Conservation (phyloP, 2,329 filamentous ascomycete species). For the Chaetomiaceae sp. region DNA sequence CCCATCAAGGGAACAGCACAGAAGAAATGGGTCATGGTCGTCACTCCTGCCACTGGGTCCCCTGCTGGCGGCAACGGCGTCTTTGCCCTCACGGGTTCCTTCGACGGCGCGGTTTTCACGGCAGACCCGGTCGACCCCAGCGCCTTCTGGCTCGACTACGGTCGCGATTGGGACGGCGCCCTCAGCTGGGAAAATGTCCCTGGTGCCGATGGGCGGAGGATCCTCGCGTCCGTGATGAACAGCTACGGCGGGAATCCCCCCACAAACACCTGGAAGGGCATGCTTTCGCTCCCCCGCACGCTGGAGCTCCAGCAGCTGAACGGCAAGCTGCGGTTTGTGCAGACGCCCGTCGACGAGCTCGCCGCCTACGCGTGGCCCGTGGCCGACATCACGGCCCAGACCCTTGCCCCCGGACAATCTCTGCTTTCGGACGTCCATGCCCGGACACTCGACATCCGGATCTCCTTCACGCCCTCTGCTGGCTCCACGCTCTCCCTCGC, state of each 20-base stretch:
- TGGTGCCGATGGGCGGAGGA: neutral
- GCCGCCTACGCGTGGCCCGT: neutral
- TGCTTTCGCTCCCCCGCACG: slow-evolving; percentile 4
- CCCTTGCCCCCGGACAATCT: neutral
- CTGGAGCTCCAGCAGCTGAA: neutral
- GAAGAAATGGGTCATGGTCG: slow-evolving; percentile 6
- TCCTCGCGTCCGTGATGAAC: slow-evolving; percentile 7
- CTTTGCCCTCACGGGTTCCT: slow-evolving; percentile 1
- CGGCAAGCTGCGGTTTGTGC: neutral
- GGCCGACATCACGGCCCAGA: neutral
- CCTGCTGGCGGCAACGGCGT: slow-evolving; percentile 4
- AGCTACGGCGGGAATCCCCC: slow-evolving; percentile 1
- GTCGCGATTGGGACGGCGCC: slow-evolving; percentile 3
- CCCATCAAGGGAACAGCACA: neutral
- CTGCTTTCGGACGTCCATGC: neutral
- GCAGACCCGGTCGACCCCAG: slow-evolving; percentile 2
- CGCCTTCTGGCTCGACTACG: slow-evolving; percentile 5
- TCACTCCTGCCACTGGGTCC: neutral
- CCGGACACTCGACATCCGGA: slow-evolving; percentile 1
- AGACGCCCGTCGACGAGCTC: neutral
- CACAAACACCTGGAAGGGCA: slow-evolving; percentile 5
- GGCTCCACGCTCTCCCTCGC: neutral
- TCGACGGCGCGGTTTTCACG: neutral
- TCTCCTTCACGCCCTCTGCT: neutral
- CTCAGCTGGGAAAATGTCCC: slow-evolving; percentile 3